Conservation (phyloP, 768 basidiomycete species). For the Lactifluus pinguis region DNA sequence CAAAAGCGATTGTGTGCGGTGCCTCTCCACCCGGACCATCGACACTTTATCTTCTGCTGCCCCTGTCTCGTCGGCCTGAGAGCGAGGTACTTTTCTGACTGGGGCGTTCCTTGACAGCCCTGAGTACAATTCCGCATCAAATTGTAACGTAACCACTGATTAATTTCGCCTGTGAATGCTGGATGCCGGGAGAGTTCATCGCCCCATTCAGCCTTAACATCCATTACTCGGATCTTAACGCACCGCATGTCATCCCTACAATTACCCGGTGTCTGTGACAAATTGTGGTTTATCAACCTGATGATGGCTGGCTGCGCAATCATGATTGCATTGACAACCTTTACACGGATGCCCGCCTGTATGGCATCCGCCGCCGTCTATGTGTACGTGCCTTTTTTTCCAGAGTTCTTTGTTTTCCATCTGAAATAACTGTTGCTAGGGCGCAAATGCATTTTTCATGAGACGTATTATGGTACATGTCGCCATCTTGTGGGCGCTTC, state of each 20-base stretch:
- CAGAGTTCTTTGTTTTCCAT: too few species aligned
- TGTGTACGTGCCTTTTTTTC: too few species aligned
- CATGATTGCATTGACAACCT: too few species aligned
- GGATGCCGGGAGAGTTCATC: background rate
- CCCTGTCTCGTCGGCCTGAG: conserved; percentile 2
- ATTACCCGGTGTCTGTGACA: conserved; percentile 4
- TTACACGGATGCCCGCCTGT: too few species aligned
- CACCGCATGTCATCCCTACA: conserved; percentile 8
- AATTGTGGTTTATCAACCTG: conserved; percentile 7
- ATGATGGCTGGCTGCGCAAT: background rate
- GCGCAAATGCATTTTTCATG: too few species aligned
- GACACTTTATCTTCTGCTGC: conserved; percentile 2
- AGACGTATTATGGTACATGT: too few species aligned
- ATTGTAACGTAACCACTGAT: conserved; percentile 7
- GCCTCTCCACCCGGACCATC: background rate
- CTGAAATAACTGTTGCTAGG: too few species aligned
- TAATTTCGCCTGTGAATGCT: background rate
- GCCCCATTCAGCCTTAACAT: background rate
- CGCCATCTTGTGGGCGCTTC: too few species aligned
- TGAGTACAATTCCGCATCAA: background rate
- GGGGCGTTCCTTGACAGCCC: background rate
- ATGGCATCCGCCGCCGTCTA: too few species aligned
- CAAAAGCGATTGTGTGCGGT: background rate
- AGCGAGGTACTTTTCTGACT: background rate
- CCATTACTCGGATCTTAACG: conserved; percentile 10